phyloP scores from a whole-genome alignment of 2,329 filamentous ascomycete genomes.

The Talaromyces sp. region DNA sequence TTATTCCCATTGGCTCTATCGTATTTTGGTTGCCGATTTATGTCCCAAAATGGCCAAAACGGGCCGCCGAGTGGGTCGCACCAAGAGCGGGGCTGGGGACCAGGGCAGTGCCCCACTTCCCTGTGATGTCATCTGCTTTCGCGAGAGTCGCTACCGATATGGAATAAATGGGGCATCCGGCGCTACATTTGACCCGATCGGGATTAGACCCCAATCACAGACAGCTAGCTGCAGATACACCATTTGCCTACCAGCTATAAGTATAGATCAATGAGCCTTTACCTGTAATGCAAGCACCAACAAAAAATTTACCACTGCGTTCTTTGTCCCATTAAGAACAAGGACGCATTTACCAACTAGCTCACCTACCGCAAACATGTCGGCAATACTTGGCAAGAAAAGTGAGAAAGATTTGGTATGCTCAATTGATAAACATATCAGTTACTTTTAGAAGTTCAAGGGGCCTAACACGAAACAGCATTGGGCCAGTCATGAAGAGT shows the following conservation, averaged over 20 bases:
- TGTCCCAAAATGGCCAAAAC: not conserved
- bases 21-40: not conserved
- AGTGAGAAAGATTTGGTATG: not conserved
- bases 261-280: not conserved
- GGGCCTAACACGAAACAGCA: not conserved
- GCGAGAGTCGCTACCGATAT: not conserved
- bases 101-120: not conserved
- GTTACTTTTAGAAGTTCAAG: not conserved
- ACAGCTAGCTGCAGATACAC: not conserved
- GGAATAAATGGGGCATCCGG: not conserved
- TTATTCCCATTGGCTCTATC: not conserved
- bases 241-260: not conserved
- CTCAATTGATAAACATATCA: not conserved
- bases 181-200: not conserved
- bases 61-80: not conserved
- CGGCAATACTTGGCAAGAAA: not conserved
- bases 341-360: not conserved
- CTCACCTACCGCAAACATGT: not conserved
- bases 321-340: not conserved
- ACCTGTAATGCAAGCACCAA: not conserved
- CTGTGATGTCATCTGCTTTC: not conserved
- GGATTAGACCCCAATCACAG: not conserved
- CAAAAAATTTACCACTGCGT: not conserved
- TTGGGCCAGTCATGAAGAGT: not conserved
- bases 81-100: not conserved